Evolutionary conservation across 805 yeast species (phyloP).

Genomic region (Kluyveromyces wickerhamii): DNA sequence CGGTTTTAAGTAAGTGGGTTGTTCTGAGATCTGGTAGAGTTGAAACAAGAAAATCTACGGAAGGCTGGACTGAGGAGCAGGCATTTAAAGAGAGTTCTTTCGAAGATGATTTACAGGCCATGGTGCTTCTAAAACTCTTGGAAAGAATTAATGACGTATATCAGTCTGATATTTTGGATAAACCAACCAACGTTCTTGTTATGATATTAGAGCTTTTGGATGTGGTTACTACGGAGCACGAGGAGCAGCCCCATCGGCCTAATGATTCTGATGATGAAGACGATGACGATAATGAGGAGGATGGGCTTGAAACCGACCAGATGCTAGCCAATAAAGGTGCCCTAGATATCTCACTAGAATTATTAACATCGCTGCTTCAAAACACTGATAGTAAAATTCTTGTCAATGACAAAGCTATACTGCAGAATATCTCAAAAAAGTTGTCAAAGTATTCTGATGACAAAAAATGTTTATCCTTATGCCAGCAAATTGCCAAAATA

Average conservation of each 20-base stretch:
- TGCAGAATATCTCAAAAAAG: slow-evolving; percentile 26
- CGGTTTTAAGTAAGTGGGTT: slow-evolving; percentile 56
- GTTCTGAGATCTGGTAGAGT: slow-evolving; percentile 6
- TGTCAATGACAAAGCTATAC: too few species aligned
- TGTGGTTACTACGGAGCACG: slow-evolving; percentile 9
- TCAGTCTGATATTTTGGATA: slow-evolving; percentile 38
- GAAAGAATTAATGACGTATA: slow-evolving; percentile 53
- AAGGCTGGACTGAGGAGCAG: slow-evolving; percentile 6
- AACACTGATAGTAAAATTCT: too few species aligned
- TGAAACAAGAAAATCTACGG: slow-evolving; percentile 4
- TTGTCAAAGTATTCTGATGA: slow-evolving; percentile 11
- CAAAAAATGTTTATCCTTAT: too few species aligned
- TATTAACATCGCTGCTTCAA: not conserved
- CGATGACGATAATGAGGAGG: slow-evolving; percentile 22
- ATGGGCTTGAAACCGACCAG: slow-evolving; percentile 24
- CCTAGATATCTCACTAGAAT: slow-evolving; percentile 3
- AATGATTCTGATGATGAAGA: slow-evolving; percentile 27
- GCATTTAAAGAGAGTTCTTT: slow-evolving; percentile 21
- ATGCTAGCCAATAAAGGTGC: not conserved
- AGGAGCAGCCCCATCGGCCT: slow-evolving; percentile 29
- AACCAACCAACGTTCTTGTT: slow-evolving; percentile 48
- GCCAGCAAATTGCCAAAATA: too few species aligned
- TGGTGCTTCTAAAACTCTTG: slow-evolving; percentile 55
- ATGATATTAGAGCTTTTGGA: slow-evolving; percentile 38
- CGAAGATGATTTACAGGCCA: slow-evolving; percentile 43